These are phyloP conservation scores for Alternaria metachromatica DNA, from an alignment of 2,329 filamentous ascomycete species.

Conservation along the genomic window DNA sequence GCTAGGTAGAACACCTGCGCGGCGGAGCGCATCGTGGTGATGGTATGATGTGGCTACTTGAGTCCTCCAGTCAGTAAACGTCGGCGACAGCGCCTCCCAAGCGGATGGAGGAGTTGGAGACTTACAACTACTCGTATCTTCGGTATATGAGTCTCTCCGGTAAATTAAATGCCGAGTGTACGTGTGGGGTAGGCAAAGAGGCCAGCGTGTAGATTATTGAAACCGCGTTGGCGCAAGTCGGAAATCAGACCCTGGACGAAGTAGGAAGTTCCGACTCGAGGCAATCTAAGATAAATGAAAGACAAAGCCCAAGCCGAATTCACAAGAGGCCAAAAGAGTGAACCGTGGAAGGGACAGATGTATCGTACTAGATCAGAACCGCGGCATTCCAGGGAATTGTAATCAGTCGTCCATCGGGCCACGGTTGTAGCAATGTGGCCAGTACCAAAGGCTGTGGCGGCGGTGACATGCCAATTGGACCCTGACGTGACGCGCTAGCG, in stretches of 20 bases:
- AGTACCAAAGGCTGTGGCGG: slow-evolving; percentile 31
- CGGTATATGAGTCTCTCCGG: slow-evolving; percentile 32
- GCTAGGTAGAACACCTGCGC: slow-evolving; percentile 67
- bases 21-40: slow-evolving; percentile 58
- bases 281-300: slow-evolving; percentile 32
- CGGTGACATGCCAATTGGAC: slow-evolving; percentile 20
- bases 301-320: slow-evolving; percentile 18
- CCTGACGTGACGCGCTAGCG: slow-evolving; percentile 17
- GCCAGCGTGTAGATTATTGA: slow-evolving; percentile 45
- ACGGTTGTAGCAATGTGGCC: slow-evolving; percentile 43
- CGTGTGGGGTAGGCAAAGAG: slow-evolving; percentile 42
- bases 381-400: slow-evolving; percentile 23
- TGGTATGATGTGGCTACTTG: slow-evolving; percentile 18
- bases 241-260: slow-evolving; percentile 24
- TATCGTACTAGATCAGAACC: slow-evolving; percentile 24
- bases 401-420: slow-evolving; percentile 45
- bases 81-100: slow-evolving; percentile 32
- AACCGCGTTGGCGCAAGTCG: slow-evolving; percentile 27
- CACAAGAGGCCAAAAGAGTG: slow-evolving; percentile 14
- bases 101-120: slow-evolving; percentile 16
- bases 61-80: slow-evolving; percentile 44
- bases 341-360: slow-evolving; percentile 24
- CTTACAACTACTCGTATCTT: slow-evolving; percentile 23
- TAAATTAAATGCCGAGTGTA: slow-evolving; percentile 26
- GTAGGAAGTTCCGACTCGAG: slow-evolving; percentile 25